Percentiles rank a stretch among this genome's conserved stretches.
Evolutionary conservation across 2,329 filamentous ascomycete genomes (phyloP).

Genomic region (Neodidymelliopsis sp.): DNA sequence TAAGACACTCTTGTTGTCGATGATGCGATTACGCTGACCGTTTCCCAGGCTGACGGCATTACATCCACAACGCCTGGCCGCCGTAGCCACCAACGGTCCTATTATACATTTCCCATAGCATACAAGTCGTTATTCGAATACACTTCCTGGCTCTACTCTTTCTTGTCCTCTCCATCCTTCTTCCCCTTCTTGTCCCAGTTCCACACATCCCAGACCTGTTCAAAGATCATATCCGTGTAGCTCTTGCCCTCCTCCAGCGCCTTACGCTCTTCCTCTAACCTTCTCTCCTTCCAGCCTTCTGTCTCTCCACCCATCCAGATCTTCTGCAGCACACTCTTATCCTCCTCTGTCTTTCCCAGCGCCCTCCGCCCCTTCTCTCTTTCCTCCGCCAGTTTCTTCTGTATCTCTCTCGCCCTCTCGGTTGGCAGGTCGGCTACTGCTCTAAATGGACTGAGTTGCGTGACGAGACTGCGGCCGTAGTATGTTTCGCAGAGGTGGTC

Average conservation of each 20-base stretch:
- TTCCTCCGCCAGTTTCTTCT: constrained; percentile 49
- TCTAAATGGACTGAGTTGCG: constrained; percentile 34
- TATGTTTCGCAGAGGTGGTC: constrained; percentile 57
- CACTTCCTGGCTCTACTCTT: constrained; percentile 20
- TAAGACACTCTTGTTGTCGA: neutral
- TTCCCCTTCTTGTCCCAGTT: constrained; percentile 52
- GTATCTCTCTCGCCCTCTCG: constrained; percentile 46
- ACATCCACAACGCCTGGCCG: neutral
- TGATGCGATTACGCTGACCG: neutral
- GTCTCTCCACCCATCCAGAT: constrained; percentile 52
- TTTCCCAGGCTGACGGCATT: neutral
- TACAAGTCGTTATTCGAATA: constrained; percentile 4
- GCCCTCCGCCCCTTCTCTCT: constrained; percentile 43
- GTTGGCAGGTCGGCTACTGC: constrained; percentile 42
- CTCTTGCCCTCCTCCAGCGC: constrained; percentile 49
- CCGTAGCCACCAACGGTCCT: neutral
- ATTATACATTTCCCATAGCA: constrained; percentile 15
- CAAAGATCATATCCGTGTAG: constrained; percentile 54
- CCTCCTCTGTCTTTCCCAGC: constrained; percentile 41
- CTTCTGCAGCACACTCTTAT: constrained; percentile 38
- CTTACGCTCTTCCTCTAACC: constrained; percentile 55
- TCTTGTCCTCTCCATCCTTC: constrained; percentile 36
- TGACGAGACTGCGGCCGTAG: constrained; percentile 48
- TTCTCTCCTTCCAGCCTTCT: constrained; percentile 55
- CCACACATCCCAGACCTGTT: constrained; percentile 58